Conservation (phyloP, 768 basidiomycete genomes). For the Tricholomella constricta region DNA sequence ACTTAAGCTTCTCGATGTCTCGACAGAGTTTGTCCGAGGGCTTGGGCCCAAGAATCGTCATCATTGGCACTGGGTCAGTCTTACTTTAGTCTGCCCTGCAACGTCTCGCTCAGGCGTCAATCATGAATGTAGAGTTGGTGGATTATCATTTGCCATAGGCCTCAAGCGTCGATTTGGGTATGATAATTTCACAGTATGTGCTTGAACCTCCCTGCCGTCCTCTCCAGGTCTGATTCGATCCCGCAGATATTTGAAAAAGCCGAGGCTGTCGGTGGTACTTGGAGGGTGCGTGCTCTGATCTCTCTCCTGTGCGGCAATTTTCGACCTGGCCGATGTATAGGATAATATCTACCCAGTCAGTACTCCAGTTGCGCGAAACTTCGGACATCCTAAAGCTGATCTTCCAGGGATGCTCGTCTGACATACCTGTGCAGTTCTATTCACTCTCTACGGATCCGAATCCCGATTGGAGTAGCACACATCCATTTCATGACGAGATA, state of each 20-base stretch:
- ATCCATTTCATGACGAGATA: slow-evolving; percentile 44
- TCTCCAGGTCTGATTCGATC: background rate
- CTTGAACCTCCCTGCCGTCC: background rate
- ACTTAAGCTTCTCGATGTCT: slow-evolving; percentile 2
- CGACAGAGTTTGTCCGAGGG: background rate
- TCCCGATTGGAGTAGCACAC: slow-evolving; percentile 40
- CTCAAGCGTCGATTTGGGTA: slow-evolving; percentile 40
- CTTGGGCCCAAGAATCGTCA: slow-evolving; percentile 23
- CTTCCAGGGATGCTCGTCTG: slow-evolving; percentile 42
- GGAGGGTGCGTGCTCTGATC: slow-evolving; percentile 42
- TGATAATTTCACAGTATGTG: slow-evolving; percentile 41
- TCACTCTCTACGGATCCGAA: slow-evolving; percentile 43
- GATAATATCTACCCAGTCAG: slow-evolving; percentile 38
- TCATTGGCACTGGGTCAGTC: slow-evolving; percentile 38
- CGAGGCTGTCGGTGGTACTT: slow-evolving; percentile 49
- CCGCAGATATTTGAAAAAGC: slow-evolving; percentile 50
- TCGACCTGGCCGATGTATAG: slow-evolving; percentile 18
- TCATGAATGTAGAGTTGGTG: slow-evolving; percentile 35
- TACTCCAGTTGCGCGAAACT: background rate
- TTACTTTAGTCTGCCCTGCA: background rate
- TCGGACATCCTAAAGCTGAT: background rate
- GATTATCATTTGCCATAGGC: slow-evolving; percentile 43
- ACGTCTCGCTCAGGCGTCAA: background rate
- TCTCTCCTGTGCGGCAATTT: background rate
- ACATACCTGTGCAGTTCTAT: slow-evolving; percentile 40